These are phyloP conservation scores for Pyrus pyrifolia DNA, from an alignment of 306 rosid species.

Conservation along the genomic window DNA sequence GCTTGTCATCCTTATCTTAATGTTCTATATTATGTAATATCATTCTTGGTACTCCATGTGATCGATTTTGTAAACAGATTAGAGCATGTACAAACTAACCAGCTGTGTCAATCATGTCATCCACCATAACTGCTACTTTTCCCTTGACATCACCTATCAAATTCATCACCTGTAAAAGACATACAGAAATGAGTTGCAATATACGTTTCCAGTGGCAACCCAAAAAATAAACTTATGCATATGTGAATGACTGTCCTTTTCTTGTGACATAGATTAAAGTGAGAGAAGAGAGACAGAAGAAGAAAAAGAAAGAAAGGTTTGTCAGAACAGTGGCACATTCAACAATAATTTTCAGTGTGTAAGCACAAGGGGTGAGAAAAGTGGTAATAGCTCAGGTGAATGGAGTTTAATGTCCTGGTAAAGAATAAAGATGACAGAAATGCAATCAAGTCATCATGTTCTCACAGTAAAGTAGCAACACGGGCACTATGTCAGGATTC, in stretches of 20 bases:
- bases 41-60: background rate
- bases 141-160: constrained; percentile 92
- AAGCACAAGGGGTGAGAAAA: background rate
- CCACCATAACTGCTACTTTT: constrained; percentile 95
- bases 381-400: background rate
- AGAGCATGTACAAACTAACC: constrained; percentile 39
- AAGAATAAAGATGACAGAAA: background rate
- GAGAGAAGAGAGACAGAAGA: background rate
- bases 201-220: background rate
- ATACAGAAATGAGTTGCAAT: constrained; percentile 10
- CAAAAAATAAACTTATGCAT: background rate
- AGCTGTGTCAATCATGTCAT: constrained; percentile 96
- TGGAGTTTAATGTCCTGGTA: background rate
- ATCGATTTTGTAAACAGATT: background rate
- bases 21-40: background rate
- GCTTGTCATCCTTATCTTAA: background rate
- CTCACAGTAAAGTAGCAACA: background rate
- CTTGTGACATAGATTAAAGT: too few relatives aligned
- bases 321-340: background rate
- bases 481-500: background rate
- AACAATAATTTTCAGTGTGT: background rate
- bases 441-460: background rate
- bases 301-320: too few relatives aligned
- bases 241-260: background rate
- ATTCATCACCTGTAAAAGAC: constrained; percentile 70